Conservation (phyloP, 257 asterid species). For the Voacanga thouarsii region DNA sequence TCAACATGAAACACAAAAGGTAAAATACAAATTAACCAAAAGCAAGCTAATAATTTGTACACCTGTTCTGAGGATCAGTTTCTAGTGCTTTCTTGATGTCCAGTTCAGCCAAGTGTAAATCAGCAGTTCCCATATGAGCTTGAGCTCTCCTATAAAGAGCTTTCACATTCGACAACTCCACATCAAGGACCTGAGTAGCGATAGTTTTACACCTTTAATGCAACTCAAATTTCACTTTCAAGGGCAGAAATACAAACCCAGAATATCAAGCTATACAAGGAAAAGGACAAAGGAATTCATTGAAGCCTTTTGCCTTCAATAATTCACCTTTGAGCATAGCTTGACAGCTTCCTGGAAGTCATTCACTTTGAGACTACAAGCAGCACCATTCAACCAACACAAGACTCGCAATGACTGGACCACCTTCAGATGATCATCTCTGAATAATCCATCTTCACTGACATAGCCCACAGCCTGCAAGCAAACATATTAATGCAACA, state of each 20-base stretch:
- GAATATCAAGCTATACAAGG: background rate
- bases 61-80: constrained; percentile 46
- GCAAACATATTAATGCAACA: background rate
- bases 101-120: constrained; percentile 42
- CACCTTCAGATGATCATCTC: constrained; percentile 41
- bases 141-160: constrained; percentile 49
- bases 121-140: constrained; percentile 38
- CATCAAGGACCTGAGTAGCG: constrained; percentile 43
- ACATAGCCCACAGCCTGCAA: constrained; percentile 55
- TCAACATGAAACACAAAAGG: background rate
- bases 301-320: background rate
- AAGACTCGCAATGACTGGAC: constrained; percentile 47
- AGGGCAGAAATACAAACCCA: background rate
- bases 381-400: constrained; percentile 72
- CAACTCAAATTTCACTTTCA: constrained; percentile 2
- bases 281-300: background rate
- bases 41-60: background rate
- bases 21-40: background rate
- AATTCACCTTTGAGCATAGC: constrained; percentile 59
- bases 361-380: constrained; percentile 54
- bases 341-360: constrained; percentile 44
- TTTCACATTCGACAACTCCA: constrained; percentile 52
- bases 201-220: background rate
- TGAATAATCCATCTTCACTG: constrained; percentile 37
- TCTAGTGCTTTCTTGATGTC: constrained; percentile 44